Evolutionary conservation across 73 alveolate species (phyloP), one percentile per base, ranked within the genome.

Genomic region (Paraurostyla sp.): DNA sequence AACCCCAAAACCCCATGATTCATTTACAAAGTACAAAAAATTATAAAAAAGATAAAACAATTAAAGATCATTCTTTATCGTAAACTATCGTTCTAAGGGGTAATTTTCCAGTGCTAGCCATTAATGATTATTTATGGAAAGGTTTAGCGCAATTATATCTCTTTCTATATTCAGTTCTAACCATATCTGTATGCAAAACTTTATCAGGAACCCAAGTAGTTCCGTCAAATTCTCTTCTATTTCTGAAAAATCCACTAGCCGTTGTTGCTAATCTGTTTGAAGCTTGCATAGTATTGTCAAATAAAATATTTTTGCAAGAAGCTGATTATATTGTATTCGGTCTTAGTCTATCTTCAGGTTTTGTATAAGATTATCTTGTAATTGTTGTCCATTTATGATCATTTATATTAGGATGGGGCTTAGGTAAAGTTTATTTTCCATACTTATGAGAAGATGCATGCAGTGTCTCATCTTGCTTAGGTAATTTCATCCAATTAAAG

Each of bases 151-250:
- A 76, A 57, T 90, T 90, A 41, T 36, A 90, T 22, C 82, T 9
- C 41, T 50, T 75, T 35, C 95, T 62, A 57, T 90, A 90, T 71
- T 52, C 92, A 38, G 93, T 90, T 0, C 57, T 23, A 45, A 30
- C 65, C 59, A 46, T 75, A 56, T 76, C 90, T 13, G 84, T 52
- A 52, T 82, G 92, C 76, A 89, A 30, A 46, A 56, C 45, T 38
- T 80, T 51, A 27, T 82, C 78, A 0, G 95, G 81, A 0, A 43
- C 87, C 92, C 92, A 89, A 2, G 75, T 65, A 0, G 32, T 36
- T 25, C 95, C 95, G 45, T 89, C 95, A 22, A 22, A 58, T 11
- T 29, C 42, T 35, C 51, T 20, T 35, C 51, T 30, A 13, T 32
- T 23, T 32, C 56, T 81, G 27, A 45, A 9, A 30, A 60, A 60